Percentiles rank a stretch among this genome's conserved stretches.
Evolutionary conservation across 768 basidiomycete species (phyloP).

Genomic region (Fibroporia radiculosa): DNA sequence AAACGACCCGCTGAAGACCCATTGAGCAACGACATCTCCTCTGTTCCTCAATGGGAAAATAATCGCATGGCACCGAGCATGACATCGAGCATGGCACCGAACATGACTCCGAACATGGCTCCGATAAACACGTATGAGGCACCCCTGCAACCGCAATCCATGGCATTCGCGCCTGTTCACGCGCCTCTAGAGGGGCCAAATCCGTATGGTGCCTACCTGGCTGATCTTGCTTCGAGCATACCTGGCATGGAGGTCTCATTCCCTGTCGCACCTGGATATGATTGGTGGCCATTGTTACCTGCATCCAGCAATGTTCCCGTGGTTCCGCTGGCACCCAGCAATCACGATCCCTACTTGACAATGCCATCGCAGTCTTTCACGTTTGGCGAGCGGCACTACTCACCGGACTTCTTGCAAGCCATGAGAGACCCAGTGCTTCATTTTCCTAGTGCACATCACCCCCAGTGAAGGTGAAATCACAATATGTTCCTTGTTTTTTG

Average conservation of each 20-base stretch:
- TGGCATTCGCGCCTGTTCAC: too few relatives aligned
- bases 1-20: conserved; percentile 3
- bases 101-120: too few relatives aligned
- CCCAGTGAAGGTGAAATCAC: too few relatives aligned
- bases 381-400: conserved; percentile 16
- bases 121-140: too few relatives aligned
- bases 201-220: background rate
- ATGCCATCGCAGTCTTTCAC: conserved; percentile 18
- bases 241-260: background rate
- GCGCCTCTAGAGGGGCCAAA: too few relatives aligned
- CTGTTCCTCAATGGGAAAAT: too few relatives aligned
- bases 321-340: background rate
- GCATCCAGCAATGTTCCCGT: background rate
- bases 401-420: conserved; percentile 18
- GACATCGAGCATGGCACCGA: too few relatives aligned
- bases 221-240: background rate
- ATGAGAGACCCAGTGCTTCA: conserved; percentile 14
- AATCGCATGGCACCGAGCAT: too few relatives aligned
- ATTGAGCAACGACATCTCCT: too few relatives aligned
- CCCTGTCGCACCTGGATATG: background rate
- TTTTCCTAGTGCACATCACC: conserved; percentile 10
- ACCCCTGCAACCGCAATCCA: too few relatives aligned
- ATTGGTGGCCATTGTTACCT: conserved; percentile 1
- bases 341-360: too few relatives aligned
- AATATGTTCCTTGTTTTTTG: too few relatives aligned